phyloP scores from a whole-genome alignment of 2,329 filamentous ascomycete species.

The Dryadomyces sulphureus region DNA sequence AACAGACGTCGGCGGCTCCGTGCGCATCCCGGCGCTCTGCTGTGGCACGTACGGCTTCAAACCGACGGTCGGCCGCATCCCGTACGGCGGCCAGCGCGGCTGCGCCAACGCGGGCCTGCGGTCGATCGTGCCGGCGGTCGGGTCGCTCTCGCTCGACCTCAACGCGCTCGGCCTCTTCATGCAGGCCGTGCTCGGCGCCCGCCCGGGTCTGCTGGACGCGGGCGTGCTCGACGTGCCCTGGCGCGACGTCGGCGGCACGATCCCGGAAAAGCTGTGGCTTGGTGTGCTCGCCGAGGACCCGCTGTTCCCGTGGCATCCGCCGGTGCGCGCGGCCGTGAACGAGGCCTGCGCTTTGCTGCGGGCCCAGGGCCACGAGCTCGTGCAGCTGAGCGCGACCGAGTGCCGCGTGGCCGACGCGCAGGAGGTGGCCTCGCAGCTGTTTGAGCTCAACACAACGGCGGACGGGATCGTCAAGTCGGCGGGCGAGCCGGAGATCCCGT shows the following conservation, averaged over 20 bases:
- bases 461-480: not conserved
- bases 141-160: not conserved
- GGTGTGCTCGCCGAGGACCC: slow-evolving; percentile 1
- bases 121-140: not conserved
- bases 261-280: not conserved
- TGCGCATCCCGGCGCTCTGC: not conserved
- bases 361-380: not conserved
- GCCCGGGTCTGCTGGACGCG: not conserved
- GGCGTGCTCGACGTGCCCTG: not conserved
- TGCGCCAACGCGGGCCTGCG: not conserved
- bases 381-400: not conserved
- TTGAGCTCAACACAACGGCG: not conserved
- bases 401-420: not conserved
- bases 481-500: not conserved
- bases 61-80: not conserved
- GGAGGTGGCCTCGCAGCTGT: not conserved
- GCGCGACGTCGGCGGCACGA: not conserved
- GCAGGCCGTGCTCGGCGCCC: not conserved
- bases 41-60: not conserved
- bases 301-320: not conserved
- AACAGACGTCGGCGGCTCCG: not conserved
- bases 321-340: not conserved
- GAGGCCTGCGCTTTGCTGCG: not conserved
- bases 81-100: not conserved
- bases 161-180: not conserved